These are phyloP conservation scores for Penicillium corylophilum DNA, from an alignment of 2,329 filamentous ascomycete genomes.

Conservation along the genomic window DNA sequence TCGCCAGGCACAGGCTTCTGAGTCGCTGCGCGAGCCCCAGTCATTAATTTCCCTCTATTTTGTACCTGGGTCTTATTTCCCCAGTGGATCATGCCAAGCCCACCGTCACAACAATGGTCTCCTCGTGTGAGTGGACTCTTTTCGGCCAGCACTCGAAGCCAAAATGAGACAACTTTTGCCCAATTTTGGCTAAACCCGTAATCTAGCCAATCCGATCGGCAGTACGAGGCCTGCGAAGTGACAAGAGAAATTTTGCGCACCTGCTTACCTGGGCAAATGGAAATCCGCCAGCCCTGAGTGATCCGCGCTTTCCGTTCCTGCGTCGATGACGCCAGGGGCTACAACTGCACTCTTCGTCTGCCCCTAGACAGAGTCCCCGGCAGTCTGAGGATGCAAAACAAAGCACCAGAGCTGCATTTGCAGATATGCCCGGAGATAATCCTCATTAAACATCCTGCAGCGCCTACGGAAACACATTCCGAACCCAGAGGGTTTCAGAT, in stretches of 20 bases:
- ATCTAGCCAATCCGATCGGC: slow-evolving; percentile 13
- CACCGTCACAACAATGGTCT: background rate
- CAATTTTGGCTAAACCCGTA: slow-evolving; percentile 14
- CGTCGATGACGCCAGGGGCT: slow-evolving; percentile 23
- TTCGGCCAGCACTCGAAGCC: slow-evolving; percentile 9
- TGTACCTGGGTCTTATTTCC: background rate
- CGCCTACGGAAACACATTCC: slow-evolving; percentile 10
- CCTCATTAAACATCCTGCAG: slow-evolving; percentile 9
- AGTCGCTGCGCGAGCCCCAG: slow-evolving; percentile 1
- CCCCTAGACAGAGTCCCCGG: background rate
- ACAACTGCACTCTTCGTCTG: slow-evolving; percentile 2
- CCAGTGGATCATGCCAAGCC: slow-evolving; percentile 5
- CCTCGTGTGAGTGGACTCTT: background rate
- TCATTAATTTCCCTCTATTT: background rate
- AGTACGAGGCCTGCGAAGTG: background rate
- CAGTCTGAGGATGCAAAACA: background rate
- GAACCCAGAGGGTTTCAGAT: slow-evolving; percentile 4
- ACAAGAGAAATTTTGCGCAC: slow-evolving; percentile 2
- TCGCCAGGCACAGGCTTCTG: slow-evolving; percentile 15
- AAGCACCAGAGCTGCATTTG: background rate
- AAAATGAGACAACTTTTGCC: slow-evolving; percentile 5
- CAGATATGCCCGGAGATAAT: slow-evolving; percentile 12
- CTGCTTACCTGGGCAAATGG: slow-evolving; percentile 8
- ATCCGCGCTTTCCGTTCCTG: slow-evolving; percentile 22
- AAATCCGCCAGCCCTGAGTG: slow-evolving; percentile 5